phyloP scores from a whole-genome alignment of 768 basidiomycete species.

The Suillus discolor region DNA sequence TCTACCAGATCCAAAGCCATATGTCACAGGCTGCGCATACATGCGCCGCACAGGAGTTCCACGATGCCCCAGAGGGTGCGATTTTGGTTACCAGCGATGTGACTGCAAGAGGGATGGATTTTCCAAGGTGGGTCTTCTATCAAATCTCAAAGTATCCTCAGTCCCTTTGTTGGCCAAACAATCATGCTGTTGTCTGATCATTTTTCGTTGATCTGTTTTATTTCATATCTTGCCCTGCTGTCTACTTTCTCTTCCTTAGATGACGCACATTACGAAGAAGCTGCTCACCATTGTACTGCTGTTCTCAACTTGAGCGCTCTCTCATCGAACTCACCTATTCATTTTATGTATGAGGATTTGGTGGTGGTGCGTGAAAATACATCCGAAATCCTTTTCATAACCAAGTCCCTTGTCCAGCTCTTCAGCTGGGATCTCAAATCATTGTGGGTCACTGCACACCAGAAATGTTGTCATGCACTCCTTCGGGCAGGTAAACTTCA shows the following conservation, averaged over 20 bases:
- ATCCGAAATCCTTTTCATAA: too few relatives aligned
- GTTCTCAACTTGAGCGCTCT: too few relatives aligned
- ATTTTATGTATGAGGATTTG: too few relatives aligned
- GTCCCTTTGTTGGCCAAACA: background rate
- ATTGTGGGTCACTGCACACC: too few relatives aligned
- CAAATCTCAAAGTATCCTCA: background rate
- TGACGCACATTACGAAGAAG: too few relatives aligned
- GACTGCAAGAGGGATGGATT: slow-evolving; percentile 68
- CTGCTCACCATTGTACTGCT: too few relatives aligned
- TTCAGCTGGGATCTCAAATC: too few relatives aligned
- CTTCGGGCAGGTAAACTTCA: too few relatives aligned
- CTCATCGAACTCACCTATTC: too few relatives aligned
- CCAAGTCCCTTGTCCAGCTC: too few relatives aligned
- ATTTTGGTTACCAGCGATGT: slow-evolving; percentile 59
- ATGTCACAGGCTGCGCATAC: slow-evolving; percentile 52
- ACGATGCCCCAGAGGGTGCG: slow-evolving; percentile 39
- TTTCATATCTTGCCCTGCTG: background rate
- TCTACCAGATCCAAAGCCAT: slow-evolving; percentile 61
- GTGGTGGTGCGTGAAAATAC: too few relatives aligned
- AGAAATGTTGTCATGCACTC: too few relatives aligned
- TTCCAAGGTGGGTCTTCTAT: slow-evolving; percentile 48
- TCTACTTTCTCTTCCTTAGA: background rate
- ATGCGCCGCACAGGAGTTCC: slow-evolving; percentile 53
- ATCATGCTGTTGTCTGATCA: background rate
- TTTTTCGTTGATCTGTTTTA: background rate